These are phyloP conservation scores for Pythium phragmitis DNA, from an alignment of 352 stramenopile species.

Conservation along the genomic window DNA sequence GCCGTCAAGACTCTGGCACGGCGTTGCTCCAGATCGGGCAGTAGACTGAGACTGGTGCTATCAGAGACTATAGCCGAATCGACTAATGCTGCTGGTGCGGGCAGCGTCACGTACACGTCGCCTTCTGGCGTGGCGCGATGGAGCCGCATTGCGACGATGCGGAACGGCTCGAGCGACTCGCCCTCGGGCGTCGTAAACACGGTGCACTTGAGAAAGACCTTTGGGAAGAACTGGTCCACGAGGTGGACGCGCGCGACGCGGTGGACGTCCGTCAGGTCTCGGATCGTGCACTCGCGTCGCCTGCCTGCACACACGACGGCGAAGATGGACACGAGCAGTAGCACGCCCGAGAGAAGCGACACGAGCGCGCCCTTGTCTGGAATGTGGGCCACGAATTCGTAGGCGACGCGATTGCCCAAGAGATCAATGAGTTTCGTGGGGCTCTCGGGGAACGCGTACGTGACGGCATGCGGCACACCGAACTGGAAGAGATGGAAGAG, in stretches of 20 bases:
- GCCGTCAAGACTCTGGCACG: too few relatives aligned
- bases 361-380: slow-evolving; percentile 2
- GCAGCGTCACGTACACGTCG: slow-evolving; percentile 24
- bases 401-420: slow-evolving; percentile 3
- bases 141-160: slow-evolving; percentile 26
- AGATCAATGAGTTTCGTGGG: slow-evolving; percentile 10
- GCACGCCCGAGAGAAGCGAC: background rate
- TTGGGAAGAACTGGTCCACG: slow-evolving; percentile 30
- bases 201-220: slow-evolving; percentile 24
- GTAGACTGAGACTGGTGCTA: background rate
- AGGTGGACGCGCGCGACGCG: slow-evolving; percentile 26
- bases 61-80: background rate
- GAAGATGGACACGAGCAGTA: slow-evolving; percentile 16
- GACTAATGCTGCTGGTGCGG: background rate
- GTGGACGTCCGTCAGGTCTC: slow-evolving; percentile 23
- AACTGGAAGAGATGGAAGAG: slow-evolving; percentile 29
- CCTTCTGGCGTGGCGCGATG: slow-evolving; percentile 9
- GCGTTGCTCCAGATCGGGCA: too few relatives aligned
- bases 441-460: background rate
- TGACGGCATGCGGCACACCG: slow-evolving; percentile 16
- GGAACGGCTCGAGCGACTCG: slow-evolving; percentile 21
- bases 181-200: slow-evolving; percentile 13
- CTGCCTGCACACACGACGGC: slow-evolving; percentile 9
- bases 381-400: slow-evolving; percentile 14
- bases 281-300: slow-evolving; percentile 20